A percentile compares a stretch with the other conserved stretches of the same genome.
These are phyloP conservation scores for Lactarius quietus DNA, from an alignment of 768 basidiomycete species.

Conservation along the genomic window DNA sequence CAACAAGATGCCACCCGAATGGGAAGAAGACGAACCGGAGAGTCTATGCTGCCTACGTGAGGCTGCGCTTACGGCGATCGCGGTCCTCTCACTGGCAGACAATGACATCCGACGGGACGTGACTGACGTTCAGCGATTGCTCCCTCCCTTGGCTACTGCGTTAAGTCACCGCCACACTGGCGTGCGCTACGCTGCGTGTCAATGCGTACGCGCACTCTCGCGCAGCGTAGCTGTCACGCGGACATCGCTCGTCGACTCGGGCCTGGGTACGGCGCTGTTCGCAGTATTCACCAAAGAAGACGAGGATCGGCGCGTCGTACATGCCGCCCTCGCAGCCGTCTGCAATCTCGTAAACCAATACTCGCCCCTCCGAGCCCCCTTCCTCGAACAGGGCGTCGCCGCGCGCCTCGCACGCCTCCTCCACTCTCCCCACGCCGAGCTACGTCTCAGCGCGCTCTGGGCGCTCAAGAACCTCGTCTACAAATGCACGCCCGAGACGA, in stretches of 20 bases:
- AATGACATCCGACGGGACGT: constrained; percentile 69
- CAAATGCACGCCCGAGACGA: constrained; percentile 57
- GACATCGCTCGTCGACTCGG: constrained; percentile 82
- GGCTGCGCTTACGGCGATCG: constrained; percentile 70
- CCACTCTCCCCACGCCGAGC: constrained; percentile 47
- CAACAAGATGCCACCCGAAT: constrained; percentile 42
- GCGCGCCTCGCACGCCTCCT: constrained; percentile 59
- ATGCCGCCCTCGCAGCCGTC: constrained; percentile 67
- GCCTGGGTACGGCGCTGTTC: constrained; percentile 70
- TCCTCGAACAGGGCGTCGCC: constrained; percentile 67
- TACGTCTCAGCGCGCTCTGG: constrained; percentile 78
- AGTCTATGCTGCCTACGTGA: constrained; percentile 57
- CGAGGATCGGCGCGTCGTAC: constrained; percentile 67
- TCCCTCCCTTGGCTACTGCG: constrained; percentile 51
- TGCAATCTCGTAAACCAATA: constrained; percentile 88
- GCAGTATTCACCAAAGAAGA: constrained; percentile 50
- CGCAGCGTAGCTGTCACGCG: constrained; percentile 76
- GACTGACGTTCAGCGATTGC: constrained; percentile 54
- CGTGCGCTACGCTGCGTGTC: constrained; percentile 83
- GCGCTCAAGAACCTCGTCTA: constrained; percentile 79
- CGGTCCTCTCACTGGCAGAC: constrained; percentile 66
- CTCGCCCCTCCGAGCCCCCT: constrained; percentile 71
- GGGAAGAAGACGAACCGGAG: constrained; percentile 72
- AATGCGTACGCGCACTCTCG: constrained; percentile 76
- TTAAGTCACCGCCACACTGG: constrained; percentile 63